Evolutionary conservation across 805 yeast genomes (phyloP).

Genomic region (Hanseniaspora occidentalis): DNA sequence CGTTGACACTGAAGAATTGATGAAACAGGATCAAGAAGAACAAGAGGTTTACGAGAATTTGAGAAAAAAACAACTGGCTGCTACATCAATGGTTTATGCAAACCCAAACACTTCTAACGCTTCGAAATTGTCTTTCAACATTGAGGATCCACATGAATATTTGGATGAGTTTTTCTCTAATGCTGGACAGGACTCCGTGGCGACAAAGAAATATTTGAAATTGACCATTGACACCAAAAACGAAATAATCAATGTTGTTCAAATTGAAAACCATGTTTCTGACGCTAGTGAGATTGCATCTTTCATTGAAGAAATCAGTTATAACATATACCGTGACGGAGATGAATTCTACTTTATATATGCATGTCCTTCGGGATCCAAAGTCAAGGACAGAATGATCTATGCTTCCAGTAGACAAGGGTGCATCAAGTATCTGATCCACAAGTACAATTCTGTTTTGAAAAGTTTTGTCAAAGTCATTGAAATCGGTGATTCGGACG

Average conservation of each 20-base stretch:
- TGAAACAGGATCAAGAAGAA: constrained; percentile 14
- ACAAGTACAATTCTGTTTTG: constrained; percentile 13
- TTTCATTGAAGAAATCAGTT: constrained; percentile 41
- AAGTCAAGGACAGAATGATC: constrained; percentile 83
- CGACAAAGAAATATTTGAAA: constrained; percentile 33
- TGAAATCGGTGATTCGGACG: constrained; percentile 66
- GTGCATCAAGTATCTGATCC: constrained; percentile 38
- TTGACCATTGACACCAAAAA: constrained; percentile 36
- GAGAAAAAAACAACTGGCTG: constrained; percentile 16
- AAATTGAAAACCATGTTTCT: constrained; percentile 9
- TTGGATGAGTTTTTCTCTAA: constrained; percentile 7
- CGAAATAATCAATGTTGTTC: constrained; percentile 32
- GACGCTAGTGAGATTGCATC: constrained; percentile 16
- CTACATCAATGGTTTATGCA: constrained; percentile 5
- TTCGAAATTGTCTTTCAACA: constrained; percentile 16
- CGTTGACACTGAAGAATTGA: neutral
- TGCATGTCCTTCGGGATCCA: constrained; percentile 83
- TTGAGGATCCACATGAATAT: constrained; percentile 9
- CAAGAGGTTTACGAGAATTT: constrained; percentile 20
- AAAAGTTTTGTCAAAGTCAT: constrained; percentile 34
- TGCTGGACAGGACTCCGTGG: too few species aligned
- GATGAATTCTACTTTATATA: constrained; percentile 49
- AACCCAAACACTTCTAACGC: constrained; percentile 15
- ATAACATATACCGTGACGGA: constrained; percentile 38
- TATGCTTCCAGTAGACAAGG: constrained; percentile 74